phyloP scores from a whole-genome alignment of 306 rosid genomes.

The Cucumis melo region DNA sequence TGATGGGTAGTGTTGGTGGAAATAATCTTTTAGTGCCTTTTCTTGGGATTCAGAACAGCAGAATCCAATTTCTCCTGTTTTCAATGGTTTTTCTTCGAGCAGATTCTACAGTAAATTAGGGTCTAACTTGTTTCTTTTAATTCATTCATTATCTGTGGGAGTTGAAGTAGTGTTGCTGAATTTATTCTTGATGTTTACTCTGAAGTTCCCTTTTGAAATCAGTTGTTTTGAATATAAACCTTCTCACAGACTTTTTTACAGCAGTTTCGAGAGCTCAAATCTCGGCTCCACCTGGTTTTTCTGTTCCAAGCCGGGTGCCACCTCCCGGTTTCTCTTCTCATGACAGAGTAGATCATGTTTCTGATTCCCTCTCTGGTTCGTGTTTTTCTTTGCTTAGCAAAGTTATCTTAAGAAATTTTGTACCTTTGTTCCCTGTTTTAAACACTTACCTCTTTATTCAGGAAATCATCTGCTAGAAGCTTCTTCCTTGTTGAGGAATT shows the following conservation, averaged over 20 bases:
- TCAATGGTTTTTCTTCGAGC: background rate
- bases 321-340: conserved; percentile 82
- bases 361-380: conserved; percentile 60
- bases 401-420: background rate
- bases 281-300: conserved; percentile 86
- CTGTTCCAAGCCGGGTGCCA: conserved; percentile 63
- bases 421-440: background rate
- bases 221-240: background rate
- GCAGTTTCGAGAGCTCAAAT: conserved; percentile 63
- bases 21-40: background rate
- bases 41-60: background rate
- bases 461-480: conserved; percentile 50
- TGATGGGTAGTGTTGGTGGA: background rate
- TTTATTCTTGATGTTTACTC: background rate
- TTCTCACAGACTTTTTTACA: conserved; percentile 10
- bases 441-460: conserved; percentile 13
- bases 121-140: background rate
- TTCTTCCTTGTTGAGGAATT: conserved; percentile 45
- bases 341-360: conserved; percentile 53
- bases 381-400: background rate
- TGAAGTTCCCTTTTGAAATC: background rate
- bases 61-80: background rate
- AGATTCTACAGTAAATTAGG: background rate
- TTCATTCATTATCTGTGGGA: background rate
- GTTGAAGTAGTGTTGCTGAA: background rate